Evolutionary conservation across 1,139 yeast genomes (phyloP), one percentile per base, ranked within the genome.

Genomic region (Candida pseudoviswanathii): DNA sequence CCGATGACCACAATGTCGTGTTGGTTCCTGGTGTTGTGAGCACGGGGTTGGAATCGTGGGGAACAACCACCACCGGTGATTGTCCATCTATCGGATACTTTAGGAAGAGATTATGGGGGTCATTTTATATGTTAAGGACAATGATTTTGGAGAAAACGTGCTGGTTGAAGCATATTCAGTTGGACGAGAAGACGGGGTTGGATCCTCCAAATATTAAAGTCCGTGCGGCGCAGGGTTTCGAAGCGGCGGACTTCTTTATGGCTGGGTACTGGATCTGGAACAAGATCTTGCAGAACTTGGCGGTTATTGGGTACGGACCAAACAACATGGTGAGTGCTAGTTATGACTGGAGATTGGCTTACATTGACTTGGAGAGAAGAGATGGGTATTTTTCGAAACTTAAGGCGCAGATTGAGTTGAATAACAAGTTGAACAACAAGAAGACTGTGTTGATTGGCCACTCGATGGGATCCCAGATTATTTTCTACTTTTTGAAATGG

Each of bases 191-290:
- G 52, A 92, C 99, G 0, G 99, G 99, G 0, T 71, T 94, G 40
- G 99, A 94, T 64, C 99, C 99, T 0, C 86, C 88, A 0, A 80
- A 86, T 46, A 80, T 89, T 59, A 86, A 78, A 56, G 65, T 94
- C 34, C 74, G 99, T 51, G 96, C 99, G 0, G 95, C 97, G 0
- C 96, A 89, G 64, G 99, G 99, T 0, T 89, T 94, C 68, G 98
- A 94, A 59, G 96, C 98, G 1, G 95, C 97, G 0, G 99, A 94
- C 68, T 94, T 91, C 68, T 94, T 94, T 63, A 84, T 94, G 67
- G 90, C 98, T 3, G 99, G 99, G 0, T 94, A 94, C 68, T 94
- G 99, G 99, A 89, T 94, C 59, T 94, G 99, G 99, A 90, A 90
- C 65, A 94, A 95, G 65, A 82, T 94, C 49, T 74, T 94, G 16